Conservation (phyloP, 1,284 basidiomycete species). For the Cryptococcus floricola region DNA sequence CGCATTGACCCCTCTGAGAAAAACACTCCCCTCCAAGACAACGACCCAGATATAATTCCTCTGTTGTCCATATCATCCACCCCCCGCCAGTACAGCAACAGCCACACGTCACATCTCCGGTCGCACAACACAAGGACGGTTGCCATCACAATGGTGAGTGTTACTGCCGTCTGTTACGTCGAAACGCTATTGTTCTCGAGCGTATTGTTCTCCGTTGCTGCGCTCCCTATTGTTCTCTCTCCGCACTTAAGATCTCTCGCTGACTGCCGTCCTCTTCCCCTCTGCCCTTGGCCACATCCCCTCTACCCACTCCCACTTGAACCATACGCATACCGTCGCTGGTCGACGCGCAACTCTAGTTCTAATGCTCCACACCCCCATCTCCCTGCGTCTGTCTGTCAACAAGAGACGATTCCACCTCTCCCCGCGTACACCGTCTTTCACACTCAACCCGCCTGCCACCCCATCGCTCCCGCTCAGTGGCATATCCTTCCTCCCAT, state of each 20-base stretch:
- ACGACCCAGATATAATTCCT: too few relatives aligned
- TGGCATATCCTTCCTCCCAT: background rate
- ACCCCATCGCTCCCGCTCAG: background rate
- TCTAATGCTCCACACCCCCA: conserved; percentile 6
- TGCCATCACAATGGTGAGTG: too few relatives aligned
- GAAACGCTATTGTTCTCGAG: too few relatives aligned
- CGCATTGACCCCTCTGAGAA: too few relatives aligned
- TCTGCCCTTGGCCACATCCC: background rate
- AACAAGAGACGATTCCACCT: background rate
- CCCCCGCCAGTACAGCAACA: too few relatives aligned
- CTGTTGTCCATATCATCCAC: too few relatives aligned
- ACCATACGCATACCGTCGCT: background rate
- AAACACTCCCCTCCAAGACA: too few relatives aligned
- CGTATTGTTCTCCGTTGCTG: background rate
- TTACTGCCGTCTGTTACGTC: too few relatives aligned
- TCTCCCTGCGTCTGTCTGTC: conserved; percentile 4
- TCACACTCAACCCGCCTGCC: background rate
- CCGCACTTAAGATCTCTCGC: background rate
- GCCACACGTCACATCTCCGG: too few relatives aligned
- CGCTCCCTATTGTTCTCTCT: background rate
- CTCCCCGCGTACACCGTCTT: background rate
- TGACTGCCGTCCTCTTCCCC: background rate
- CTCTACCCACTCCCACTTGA: background rate
- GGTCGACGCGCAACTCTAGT: background rate
- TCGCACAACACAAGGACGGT: too few relatives aligned